Percentiles rank a stretch among this genome's conserved stretches.
These are phyloP conservation scores for Talaromyces thailandensis DNA, from an alignment of 495 filamentous ascomycete genomes.

Conservation along the genomic window DNA sequence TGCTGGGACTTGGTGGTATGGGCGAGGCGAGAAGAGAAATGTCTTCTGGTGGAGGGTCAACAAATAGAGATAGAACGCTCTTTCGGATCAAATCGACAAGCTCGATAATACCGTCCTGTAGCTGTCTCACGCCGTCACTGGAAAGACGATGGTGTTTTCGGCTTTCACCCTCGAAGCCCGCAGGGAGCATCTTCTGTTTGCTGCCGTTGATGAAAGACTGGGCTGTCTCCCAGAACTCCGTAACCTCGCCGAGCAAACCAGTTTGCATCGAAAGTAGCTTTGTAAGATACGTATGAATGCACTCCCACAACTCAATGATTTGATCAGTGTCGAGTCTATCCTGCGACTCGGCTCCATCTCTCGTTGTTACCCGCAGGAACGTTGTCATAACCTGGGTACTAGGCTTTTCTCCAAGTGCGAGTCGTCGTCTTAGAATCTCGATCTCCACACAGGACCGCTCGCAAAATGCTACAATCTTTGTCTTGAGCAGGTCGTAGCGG, in stretches of 20 bases:
- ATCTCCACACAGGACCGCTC: slow-evolving; percentile 84
- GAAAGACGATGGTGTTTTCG: slow-evolving; percentile 78
- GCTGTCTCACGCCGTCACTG: slow-evolving; percentile 53
- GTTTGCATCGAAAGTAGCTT: slow-evolving; percentile 58
- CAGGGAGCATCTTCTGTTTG: slow-evolving; percentile 69
- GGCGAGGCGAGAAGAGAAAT: slow-evolving; percentile 78
- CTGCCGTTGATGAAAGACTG: slow-evolving; percentile 85
- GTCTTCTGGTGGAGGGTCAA: slow-evolving; percentile 85
- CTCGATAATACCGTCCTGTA: slow-evolving; percentile 71
- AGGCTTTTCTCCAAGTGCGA: slow-evolving; percentile 65
- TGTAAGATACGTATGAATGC: slow-evolving; percentile 60
- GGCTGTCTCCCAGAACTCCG: slow-evolving; percentile 90
- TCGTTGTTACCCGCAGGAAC: slow-evolving; percentile 61
- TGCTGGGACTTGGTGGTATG: slow-evolving; percentile 59
- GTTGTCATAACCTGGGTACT: slow-evolving; percentile 56
- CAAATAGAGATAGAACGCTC: slow-evolving; percentile 69
- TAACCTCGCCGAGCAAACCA: slow-evolving; percentile 78
- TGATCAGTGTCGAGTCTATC: slow-evolving; percentile 61
- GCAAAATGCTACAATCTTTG: slow-evolving; percentile 66
- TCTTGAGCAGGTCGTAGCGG: slow-evolving; percentile 78
- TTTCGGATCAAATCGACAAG: slow-evolving; percentile 75
- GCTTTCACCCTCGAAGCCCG: slow-evolving; percentile 77
- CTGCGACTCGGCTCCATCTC: slow-evolving; percentile 45
- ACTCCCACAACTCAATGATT: slow-evolving; percentile 84
- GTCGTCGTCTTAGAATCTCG: slow-evolving; percentile 74